These are phyloP conservation scores for Heterobasidion irregulare DNA, from an alignment of 1,284 basidiomycete species.

Conservation along the genomic window DNA sequence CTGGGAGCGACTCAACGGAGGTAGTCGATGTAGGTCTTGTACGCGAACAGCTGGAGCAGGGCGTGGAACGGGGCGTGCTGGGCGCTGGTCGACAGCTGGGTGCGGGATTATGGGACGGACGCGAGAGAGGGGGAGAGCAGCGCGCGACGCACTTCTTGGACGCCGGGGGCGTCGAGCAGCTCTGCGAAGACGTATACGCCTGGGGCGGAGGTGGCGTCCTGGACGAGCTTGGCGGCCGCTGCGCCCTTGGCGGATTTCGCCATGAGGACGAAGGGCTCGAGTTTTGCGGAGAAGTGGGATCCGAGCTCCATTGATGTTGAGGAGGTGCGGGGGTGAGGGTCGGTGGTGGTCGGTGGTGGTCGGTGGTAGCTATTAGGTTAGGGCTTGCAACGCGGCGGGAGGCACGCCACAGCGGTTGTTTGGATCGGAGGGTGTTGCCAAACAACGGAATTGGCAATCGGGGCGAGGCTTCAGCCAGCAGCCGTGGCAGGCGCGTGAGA, in stretches of 20 bases:
- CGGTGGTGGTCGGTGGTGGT: too few relatives aligned
- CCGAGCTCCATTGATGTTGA: slow-evolving; percentile 9
- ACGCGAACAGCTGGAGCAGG: slow-evolving; percentile 82
- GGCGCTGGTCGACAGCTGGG: slow-evolving; percentile 55
- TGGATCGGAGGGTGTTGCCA: slow-evolving; percentile 1
- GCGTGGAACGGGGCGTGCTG: slow-evolving; percentile 51
- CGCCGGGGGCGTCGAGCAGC: slow-evolving; percentile 72
- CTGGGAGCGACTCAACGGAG: slow-evolving; percentile 28
- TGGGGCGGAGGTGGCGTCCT: slow-evolving; percentile 80
- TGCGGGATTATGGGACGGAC: not conserved
- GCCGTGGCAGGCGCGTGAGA: not conserved
- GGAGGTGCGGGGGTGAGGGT: not conserved
- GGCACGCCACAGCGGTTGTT: not conserved
- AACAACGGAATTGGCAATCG: not conserved
- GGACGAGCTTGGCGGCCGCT: slow-evolving; percentile 81
- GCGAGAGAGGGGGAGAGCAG: not conserved
- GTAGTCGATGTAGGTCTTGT: slow-evolving; percentile 81
- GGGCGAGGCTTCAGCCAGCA: not conserved
- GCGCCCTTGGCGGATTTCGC: slow-evolving; percentile 87
- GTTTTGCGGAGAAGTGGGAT: slow-evolving; percentile 37
- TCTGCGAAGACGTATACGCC: slow-evolving; percentile 91
- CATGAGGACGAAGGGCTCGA: slow-evolving; percentile 87
- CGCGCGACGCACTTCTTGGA: slow-evolving; percentile 58
- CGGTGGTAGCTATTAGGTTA: too few relatives aligned
- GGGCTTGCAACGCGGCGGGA: not conserved